Conservation (phyloP, 257 asterid genomes). For the Leonotis leonurus region DNA sequence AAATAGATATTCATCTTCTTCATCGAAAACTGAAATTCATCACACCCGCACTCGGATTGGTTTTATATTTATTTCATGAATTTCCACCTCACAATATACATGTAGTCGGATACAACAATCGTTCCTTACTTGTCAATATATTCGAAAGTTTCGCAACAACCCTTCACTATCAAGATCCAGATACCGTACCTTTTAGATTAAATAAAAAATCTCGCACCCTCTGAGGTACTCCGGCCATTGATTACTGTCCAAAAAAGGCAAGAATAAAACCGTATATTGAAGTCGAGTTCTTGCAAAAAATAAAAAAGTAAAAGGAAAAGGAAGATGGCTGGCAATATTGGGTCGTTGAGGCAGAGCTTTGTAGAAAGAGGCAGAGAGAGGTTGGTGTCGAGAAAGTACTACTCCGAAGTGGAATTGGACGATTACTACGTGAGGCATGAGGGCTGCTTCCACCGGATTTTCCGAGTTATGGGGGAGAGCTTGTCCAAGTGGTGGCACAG, state of each 20-base stretch:
- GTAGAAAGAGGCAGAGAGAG: conserved; percentile 48
- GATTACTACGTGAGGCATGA: conserved; percentile 18
- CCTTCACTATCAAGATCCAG: conserved; percentile 12
- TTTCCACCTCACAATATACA: background rate
- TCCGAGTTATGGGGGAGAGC: conserved; percentile 22
- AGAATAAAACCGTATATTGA: background rate
- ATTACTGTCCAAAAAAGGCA: background rate
- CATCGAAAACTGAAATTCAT: background rate
- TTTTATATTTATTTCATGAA: background rate
- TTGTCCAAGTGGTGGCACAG: conserved; percentile 21
- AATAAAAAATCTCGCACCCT: background rate
- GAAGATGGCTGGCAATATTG: conserved; percentile 43
- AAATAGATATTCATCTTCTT: background rate
- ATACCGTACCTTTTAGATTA: background rate
- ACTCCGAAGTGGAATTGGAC: conserved; percentile 43
- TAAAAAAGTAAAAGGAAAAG: background rate
- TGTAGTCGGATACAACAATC: background rate
- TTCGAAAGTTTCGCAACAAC: background rate
- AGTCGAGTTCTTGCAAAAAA: background rate
- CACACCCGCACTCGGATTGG: background rate
- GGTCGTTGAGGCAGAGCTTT: conserved; percentile 63
- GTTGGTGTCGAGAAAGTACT: conserved; percentile 32
- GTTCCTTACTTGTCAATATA: background rate
- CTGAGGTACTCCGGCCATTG: background rate
- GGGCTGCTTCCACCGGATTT: conserved; percentile 32